Base-by-base conservation (phyloP, 768 basidiomycete species). In the Russula emetica region DNA sequence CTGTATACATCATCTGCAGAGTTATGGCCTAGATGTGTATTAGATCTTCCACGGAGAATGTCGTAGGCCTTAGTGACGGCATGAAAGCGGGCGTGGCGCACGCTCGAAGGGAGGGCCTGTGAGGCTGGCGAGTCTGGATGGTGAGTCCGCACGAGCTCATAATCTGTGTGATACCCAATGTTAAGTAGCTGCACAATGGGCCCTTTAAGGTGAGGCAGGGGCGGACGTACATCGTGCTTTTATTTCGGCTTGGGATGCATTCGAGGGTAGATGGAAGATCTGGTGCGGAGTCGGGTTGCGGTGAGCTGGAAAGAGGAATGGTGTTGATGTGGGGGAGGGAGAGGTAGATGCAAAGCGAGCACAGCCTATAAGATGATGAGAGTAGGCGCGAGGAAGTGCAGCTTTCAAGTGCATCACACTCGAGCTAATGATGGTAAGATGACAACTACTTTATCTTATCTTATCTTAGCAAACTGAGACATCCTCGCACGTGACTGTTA, bases 131-230 rank as follows among this genome's bases (percentile, higher is more conserved):
- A 83, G 71, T 92, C 89, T 3, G 90, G 89, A 69, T 92, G 90
- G 70, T 90, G 82, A 11, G 78, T 71, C 51, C 85, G 83, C 44
- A 87, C 88, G 45, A 91, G 81, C 34, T 90, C 88, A 69, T 85
- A 90, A 72, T 90, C 89, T 89, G 58, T 26, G 26, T 8, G 24
- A 50, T 20, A 65, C 47, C 13, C 22, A 20, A 30, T 50, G 40
- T 18, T 16, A 40, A 42, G 47, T 16, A 55, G 26, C 22, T 22
- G 53, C 6, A 58, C 20, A 40, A 42, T 13, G 47, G 26, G 24
- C 18, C 8, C 5, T 32, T 36, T 18, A 10, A 28, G 49, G 44
- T 20, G n/a, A 28, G 42, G 24, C 30, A 20, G 28, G 38, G 34
- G n/a, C 28, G 38, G 52, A 77, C 85, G 70, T 70, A 89, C 88